Conservation (phyloP, 768 basidiomycete genomes). For the Leccinum subgranulosum region DNA sequence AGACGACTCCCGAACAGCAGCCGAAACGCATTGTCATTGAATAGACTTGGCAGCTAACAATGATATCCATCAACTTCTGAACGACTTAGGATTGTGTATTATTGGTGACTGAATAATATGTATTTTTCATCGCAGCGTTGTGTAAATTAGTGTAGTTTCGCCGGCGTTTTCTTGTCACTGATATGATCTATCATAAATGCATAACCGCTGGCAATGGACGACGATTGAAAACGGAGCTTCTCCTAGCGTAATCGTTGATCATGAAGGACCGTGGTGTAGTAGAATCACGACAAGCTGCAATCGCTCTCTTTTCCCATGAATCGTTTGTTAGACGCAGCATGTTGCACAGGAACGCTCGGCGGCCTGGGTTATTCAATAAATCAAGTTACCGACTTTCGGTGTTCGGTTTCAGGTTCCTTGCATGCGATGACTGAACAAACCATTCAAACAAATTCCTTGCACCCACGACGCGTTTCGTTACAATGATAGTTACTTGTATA, state of each 20-base stretch:
- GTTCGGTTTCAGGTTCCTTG: no score
- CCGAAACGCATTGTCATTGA: constrained; percentile 38
- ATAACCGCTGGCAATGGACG: no score
- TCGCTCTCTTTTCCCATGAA: no score
- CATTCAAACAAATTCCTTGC: neutral
- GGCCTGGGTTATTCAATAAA: no score
- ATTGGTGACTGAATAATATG: no score
- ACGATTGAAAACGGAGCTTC: neutral
- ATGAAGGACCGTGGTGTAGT: neutral
- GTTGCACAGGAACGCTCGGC: no score
- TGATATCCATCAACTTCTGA: neutral
- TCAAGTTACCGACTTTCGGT: no score
- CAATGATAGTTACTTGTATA: neutral
- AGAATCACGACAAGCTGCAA: no score
- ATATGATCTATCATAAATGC: neutral
- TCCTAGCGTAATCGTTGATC: neutral
- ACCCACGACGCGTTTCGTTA: neutral
- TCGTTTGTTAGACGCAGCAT: no score
- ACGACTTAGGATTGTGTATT: neutral
- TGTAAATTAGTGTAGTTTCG: neutral
- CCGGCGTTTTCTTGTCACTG: neutral
- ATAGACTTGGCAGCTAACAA: neutral
- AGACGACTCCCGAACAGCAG: constrained; percentile 34
- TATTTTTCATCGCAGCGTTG: no score
- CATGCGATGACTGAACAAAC: neutral